Percentiles rank a stretch among this genome's conserved stretches.
phyloP scores from a whole-genome alignment of 2,329 filamentous ascomycete genomes.

The Venturia carpophila region DNA sequence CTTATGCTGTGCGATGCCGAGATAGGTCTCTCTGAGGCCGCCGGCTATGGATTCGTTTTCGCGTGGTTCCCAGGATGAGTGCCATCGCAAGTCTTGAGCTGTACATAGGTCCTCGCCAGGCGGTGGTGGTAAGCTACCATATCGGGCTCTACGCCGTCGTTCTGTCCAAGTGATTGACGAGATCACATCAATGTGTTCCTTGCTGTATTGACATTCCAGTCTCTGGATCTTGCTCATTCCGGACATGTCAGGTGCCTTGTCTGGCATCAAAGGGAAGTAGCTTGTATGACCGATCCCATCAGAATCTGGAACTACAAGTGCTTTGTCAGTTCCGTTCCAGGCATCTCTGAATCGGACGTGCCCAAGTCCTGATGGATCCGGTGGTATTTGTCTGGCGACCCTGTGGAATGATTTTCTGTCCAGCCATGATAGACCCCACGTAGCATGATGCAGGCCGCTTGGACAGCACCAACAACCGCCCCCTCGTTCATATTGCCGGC shows the following conservation, averaged over 20 bases:
- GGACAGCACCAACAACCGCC: neutral
- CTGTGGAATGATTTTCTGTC: constrained; percentile 12
- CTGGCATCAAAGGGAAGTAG: neutral
- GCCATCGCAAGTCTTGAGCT: constrained; percentile 1
- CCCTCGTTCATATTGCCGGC: neutral
- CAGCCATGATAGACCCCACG: constrained; percentile 16
- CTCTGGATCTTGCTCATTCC: neutral
- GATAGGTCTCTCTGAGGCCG: neutral
- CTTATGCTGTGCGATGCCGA: neutral
- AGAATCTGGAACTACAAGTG: neutral
- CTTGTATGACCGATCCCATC: neutral
- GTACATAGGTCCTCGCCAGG: neutral
- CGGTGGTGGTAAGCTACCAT: neutral
- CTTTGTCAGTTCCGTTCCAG: neutral
- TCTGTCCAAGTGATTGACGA: neutral
- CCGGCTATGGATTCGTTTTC: neutral
- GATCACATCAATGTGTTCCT: neutral
- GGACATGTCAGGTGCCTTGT: neutral
- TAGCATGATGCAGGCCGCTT: constrained; percentile 11
- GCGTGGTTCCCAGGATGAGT: constrained; percentile 1
- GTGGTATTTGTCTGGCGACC: constrained; percentile 6
- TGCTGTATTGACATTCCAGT: neutral
- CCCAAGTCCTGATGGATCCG: neutral
- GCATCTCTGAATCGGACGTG: neutral
- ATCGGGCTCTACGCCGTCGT: neutral